Evolutionary conservation across 345 rosid species (phyloP), one percentile per base, ranked within the genome.

Genomic region (Aurinia saxatilis): DNA sequence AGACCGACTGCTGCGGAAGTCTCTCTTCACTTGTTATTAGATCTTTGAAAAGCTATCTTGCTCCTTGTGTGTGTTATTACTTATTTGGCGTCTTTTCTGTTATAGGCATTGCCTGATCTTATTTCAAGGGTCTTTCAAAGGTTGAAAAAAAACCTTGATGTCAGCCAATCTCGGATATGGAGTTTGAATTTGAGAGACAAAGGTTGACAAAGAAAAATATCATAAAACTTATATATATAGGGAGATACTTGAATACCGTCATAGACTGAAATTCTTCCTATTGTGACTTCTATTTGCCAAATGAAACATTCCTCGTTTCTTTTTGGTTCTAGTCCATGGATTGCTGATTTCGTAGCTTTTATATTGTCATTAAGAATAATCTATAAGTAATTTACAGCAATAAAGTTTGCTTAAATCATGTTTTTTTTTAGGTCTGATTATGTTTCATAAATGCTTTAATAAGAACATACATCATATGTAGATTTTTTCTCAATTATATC

Each of bases 1-100:
- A 77, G 97, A 60, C 96, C 89, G 0, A 93, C 99, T 50, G 90
- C 99, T 34, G 85, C 75, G 67, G 86, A 90, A 92, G 97, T 93
- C n/a, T 57, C 57, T 72, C 11, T 35, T 52, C 46, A 14, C 37
- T 14, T 59, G 14, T 46, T 36, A 30, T 47, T 29, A 38, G 42
- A n/a, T 45, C 10, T 16, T 42, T 23, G 52, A n/a, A 11, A 16
- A 34, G 15, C 19, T 25, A 3, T 6, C 15, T 44, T 17, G 15
- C 44, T 57, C 48, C 52, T 37, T 65, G 35, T 7, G 41, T 50
- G 42, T 45, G 15, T 33, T 30, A 31, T 19, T 58, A 45, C 63
- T 72, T 38, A 72, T 47, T 25, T 41, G 2, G 16, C n/a, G 11
- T 48, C 45, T 57, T 33, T 47, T 63, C 8, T 61, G 55, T 49